phyloP scores from a whole-genome alignment of 2,329 filamentous ascomycete genomes.

The Trichoderma gracile region DNA sequence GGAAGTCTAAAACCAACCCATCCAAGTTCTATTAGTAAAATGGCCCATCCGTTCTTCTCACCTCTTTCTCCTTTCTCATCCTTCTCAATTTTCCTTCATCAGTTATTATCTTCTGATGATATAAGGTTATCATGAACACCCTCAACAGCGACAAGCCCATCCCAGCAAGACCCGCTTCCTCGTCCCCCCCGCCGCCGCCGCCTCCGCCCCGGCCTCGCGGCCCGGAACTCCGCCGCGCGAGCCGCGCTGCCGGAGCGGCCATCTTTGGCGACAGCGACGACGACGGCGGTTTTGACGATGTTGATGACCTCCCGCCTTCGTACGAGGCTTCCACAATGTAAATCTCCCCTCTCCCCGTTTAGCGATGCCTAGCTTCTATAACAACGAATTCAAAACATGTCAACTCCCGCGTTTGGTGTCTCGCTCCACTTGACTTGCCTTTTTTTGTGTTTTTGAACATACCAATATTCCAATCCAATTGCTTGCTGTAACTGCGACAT shows the following conservation, averaged over 20 bases:
- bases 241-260: too few relatives aligned
- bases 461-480: too few relatives aligned
- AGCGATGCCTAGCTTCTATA: background rate
- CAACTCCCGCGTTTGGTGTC: background rate
- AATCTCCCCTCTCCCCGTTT: background rate
- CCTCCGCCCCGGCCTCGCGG: background rate
- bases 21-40: too few relatives aligned
- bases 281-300: background rate
- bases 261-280: too few relatives aligned
- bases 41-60: too few relatives aligned
- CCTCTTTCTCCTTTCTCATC: background rate
- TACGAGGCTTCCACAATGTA: conserved; percentile 22
- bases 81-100: background rate
- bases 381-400: too few relatives aligned
- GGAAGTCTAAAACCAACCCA: too few relatives aligned
- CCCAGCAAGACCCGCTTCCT: background rate
- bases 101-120: background rate
- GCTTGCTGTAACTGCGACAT: too few relatives aligned
- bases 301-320: conserved; percentile 15
- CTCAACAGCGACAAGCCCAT: conserved; percentile 4
- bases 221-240: background rate
- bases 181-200: background rate
- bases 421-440: background rate
- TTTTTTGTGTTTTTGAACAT: background rate
- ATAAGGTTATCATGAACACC: background rate